These are phyloP conservation scores for Globisporangium carolinianum DNA, from an alignment of 352 stramenopile species.

Conservation along the genomic window DNA sequence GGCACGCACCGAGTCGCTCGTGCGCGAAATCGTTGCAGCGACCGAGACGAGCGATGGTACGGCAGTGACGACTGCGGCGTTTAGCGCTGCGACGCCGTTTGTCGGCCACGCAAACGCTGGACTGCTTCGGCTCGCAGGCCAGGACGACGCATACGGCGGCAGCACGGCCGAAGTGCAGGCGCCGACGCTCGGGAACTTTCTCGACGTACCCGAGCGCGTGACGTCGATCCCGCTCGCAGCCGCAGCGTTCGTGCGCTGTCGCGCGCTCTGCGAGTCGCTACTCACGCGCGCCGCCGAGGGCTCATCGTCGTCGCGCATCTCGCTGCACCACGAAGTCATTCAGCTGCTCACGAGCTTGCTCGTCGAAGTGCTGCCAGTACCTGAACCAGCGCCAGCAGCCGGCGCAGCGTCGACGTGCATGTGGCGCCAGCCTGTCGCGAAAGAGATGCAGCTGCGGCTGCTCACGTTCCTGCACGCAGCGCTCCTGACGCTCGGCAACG, in stretches of 20 bases:
- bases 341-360: conserved; percentile 78
- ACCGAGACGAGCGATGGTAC: conserved; percentile 8
- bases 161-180: conserved; percentile 58
- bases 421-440: conserved; percentile 62
- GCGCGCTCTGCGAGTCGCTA: conserved; percentile 70
- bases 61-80: conserved; percentile 12
- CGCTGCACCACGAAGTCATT: conserved; percentile 85
- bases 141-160: conserved; percentile 74
- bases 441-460: conserved; percentile 79
- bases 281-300: conserved; percentile 75
- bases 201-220: conserved; percentile 81
- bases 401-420: conserved; percentile 32
- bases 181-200: conserved; percentile 68
- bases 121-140: conserved; percentile 40
- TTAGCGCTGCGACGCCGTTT: conserved; percentile 36
- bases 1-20: conserved; percentile 29
- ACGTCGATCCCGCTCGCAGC: conserved; percentile 69
- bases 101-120: conserved; percentile 52
- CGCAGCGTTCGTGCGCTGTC: conserved; percentile 73
- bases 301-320: conserved; percentile 87
- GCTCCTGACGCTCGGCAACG: conserved; percentile 71
- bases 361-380: conserved; percentile 79
- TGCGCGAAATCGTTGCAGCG: conserved; percentile 27
- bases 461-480: conserved; percentile 70
- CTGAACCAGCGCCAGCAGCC: conserved; percentile 21